These are phyloP conservation scores for Tuber indicum DNA, from an alignment of 495 filamentous ascomycete genomes.

Conservation along the genomic window DNA sequence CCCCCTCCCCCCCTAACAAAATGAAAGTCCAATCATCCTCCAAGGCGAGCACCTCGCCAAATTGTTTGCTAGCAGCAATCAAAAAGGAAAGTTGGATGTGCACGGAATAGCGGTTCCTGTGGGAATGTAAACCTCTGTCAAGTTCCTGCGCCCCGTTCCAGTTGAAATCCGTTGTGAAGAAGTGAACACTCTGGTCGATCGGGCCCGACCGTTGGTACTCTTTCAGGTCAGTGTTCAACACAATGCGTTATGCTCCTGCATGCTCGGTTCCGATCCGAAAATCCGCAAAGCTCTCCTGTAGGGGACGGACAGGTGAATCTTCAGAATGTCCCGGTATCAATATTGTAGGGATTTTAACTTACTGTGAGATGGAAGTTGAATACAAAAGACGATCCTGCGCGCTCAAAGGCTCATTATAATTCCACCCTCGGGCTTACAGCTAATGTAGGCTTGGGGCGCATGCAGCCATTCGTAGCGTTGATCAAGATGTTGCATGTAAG, in stretches of 20 bases:
- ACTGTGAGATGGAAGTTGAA: constrained; percentile 90
- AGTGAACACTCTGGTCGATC: constrained; percentile 68
- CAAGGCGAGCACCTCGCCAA: not conserved
- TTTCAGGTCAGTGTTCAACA: constrained; percentile 72
- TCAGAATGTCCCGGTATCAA: not conserved
- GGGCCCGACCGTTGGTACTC: constrained; percentile 74
- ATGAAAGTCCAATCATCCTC: not conserved
- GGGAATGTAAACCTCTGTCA: constrained; percentile 86
- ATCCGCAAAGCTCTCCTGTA: constrained; percentile 69
- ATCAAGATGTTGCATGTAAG: constrained; percentile 79
- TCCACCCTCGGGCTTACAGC: constrained; percentile 84
- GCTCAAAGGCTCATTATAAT: constrained; percentile 98
- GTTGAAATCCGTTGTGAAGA: constrained; percentile 79
- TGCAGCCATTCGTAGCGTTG: constrained; percentile 90
- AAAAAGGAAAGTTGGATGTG: not conserved
- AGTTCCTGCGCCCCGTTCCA: constrained; percentile 90
- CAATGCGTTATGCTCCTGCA: constrained; percentile 77
- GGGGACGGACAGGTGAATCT: not conserved
- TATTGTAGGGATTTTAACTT: constrained; percentile 9
- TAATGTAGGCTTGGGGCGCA: constrained; percentile 78
- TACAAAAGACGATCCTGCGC: constrained; percentile 80
- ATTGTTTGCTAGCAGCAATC: not conserved
- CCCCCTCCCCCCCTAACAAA: not conserved
- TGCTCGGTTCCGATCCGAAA: constrained; percentile 84
- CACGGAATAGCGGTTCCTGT: constrained; percentile 78